Base-by-base conservation (phyloP, 257 asterid genomes). In the Nicotiana obtusifolia region DNA sequence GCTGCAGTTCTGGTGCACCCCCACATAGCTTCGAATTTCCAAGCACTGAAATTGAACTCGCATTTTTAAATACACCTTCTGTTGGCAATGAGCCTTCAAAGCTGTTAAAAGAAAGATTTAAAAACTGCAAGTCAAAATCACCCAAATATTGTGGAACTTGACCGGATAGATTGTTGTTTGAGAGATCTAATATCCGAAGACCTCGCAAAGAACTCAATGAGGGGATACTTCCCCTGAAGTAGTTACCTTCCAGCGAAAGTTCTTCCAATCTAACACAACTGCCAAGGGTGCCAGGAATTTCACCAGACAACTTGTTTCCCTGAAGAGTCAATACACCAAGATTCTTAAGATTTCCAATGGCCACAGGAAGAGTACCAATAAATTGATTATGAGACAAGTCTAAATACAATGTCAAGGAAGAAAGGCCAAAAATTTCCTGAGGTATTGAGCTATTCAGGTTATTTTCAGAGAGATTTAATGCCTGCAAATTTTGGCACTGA, bases 1-100 rank as follows among this genome's bases (percentile, higher is more conserved):
- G 73, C 19, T 76, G 41, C 44, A 87, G 41, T 26, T 76, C 80
- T 22, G 64, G 62, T 80, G 68, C 77, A 57, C 84, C 86, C 37
- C 85, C 85, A 82, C 85, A 84, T 28, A 87, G 82, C 31, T 68
- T 80, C 11, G 17, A 35, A 54, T 87, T 82, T 6, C 86, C 87
- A 26, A 26, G 22, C 2, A 84, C 35, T 7, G 89, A 84, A 81
- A 84, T 15, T 60, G 81, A 78, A 26, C 81, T 61, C 37, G 67
- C 62, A 26, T 87, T 82, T 37, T 65, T 65, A 69, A 87, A 84
- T 30, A 87, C 28, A 3, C 86, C 86, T 77, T 56, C 75, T 22
- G 15, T 22, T 44, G 87, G 85, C 13, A 80, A 69, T n/a, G 61
- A 30, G 3, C 83, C 86, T 28, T 75, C 83, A 79, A 83, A 80